Base-by-base conservation (phyloP, 495 filamentous ascomycete species). In the Podospora fimiseda region DNA sequence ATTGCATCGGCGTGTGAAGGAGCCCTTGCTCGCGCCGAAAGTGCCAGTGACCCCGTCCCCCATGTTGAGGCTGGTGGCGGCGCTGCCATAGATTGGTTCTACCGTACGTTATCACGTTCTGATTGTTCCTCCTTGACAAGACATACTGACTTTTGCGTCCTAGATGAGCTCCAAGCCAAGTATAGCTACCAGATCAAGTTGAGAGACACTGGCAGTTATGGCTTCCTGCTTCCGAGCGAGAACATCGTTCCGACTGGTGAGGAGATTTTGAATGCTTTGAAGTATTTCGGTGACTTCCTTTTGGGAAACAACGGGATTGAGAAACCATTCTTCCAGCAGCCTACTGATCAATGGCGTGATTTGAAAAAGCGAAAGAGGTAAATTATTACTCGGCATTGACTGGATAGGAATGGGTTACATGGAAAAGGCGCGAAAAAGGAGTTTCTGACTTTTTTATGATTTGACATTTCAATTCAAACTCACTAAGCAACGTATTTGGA, bases 111-210 rank as follows among this genome's bases (percentile, higher is more conserved):
- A 33, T 6, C 5, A 5, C 11, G 19, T 9, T 5, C 16, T 24
- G 2, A 22, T 14, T 23, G 16, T 2, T 43, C 8, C 13, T 2
- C 9, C 2, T 19, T 11, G 18, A 30, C 15, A 27, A 37, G 19
- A 51, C 21, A 43, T 33, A 37, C 54, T 60, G 30, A 43, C 48
- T 6, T 18, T n/a, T 18, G 14, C 21, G 5, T 24, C 21, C 13
- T 37, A 67, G 65, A 93, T 51, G 86, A 93, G 59, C 68, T 96
- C 24, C 72, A 79, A 40, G 86, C 92, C n/a, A 80, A 74, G 30
- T 93, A 87, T 61, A 83, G 88, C 21, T 98, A 94, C 61, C 93
- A 97, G 72, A 87, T 98, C 66, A 97, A 96, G 68, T 74, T 98
- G 19, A 79, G 93, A 33, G 93, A 98, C 70, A 95, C 89, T 0